Base-by-base conservation (phyloP, 1,284 basidiomycete genomes). In the Omphalotus olearius region DNA sequence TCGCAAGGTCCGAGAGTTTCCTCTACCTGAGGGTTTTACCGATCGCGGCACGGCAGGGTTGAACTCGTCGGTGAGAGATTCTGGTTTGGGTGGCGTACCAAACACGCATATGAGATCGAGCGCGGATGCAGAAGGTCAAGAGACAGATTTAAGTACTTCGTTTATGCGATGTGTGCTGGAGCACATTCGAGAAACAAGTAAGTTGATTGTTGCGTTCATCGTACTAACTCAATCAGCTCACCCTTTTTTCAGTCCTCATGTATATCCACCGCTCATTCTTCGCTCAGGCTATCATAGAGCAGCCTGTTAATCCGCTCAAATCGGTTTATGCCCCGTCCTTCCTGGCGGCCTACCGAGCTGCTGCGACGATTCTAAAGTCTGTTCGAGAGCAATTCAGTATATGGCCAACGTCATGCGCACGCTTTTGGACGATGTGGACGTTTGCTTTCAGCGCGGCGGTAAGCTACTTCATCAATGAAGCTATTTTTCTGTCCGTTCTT, bases 201-300 rank as follows among this genome's bases (percentile, higher is more conserved):
- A 54, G 78, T 71, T 37, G n/a, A n/a, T n/a, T 47, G 14, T 50
- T 42, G 11, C 51, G 6, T 44, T 38, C 9, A 45, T 53, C 39
- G 54, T 42, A 55, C 30, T 51, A 13, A 47, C 28, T 42, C 44
- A 33, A 6, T 28, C 20, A 13, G 51, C 45, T 28, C 7, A 41
- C 6, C 36, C 30, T 47, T n/a, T 41, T n/a, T 4, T 14, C 52
- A 88, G 85, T 85, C 16, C 66, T 88, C 6, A 71, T 88, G 58
- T 82, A 83, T 60, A 74, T 88, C 20, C 86, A 88, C 60, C 73
- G 84, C 23, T 75, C 74, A 48, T 87, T 83, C 68, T 88, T 87
- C 59, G 80, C 82, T 1, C 81, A 83, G 59, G 84, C 85, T 1
- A 78, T 88, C 56, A 79, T 80, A 17, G 79, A 84, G 47, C 72